These are phyloP conservation scores for Penicillium digitatum DNA, from an alignment of 2,329 filamentous ascomycete species.

Conservation along the genomic window DNA sequence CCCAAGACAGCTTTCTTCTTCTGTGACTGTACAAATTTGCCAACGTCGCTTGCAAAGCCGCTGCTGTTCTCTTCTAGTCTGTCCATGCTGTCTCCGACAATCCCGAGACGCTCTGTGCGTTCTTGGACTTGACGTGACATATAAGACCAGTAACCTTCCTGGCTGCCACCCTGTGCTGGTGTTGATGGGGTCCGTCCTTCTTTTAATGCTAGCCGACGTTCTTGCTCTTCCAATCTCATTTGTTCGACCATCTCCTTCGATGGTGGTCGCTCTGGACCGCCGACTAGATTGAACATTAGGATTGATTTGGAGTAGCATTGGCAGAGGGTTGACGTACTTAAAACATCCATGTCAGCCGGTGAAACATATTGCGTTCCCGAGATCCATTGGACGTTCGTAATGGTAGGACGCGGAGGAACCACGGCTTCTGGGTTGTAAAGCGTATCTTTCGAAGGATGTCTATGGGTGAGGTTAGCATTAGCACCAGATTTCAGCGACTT, in stretches of 20 bases:
- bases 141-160: slow-evolving; percentile 70
- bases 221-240: slow-evolving; percentile 67
- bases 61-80: slow-evolving; percentile 73
- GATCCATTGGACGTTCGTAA: slow-evolving; percentile 95
- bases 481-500: not conserved
- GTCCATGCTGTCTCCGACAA: slow-evolving; percentile 82
- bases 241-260: slow-evolving; percentile 86
- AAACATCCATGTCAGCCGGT: slow-evolving; percentile 77
- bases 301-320: not conserved
- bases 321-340: slow-evolving; percentile 51
- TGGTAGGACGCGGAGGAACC: slow-evolving; percentile 79
- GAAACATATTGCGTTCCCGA: slow-evolving; percentile 89
- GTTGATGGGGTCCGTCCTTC: slow-evolving; percentile 35
- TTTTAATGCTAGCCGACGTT: slow-evolving; percentile 40
- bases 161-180: slow-evolving; percentile 40
- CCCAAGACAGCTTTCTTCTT: slow-evolving; percentile 81
- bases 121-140: slow-evolving; percentile 84
- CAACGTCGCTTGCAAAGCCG: slow-evolving; percentile 82
- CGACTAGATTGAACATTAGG: slow-evolving; percentile 49
- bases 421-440: slow-evolving; percentile 72
- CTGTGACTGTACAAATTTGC: slow-evolving; percentile 79
- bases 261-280: slow-evolving; percentile 79
- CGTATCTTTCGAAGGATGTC: slow-evolving; percentile 58
- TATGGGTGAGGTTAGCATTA: slow-evolving; percentile 30
- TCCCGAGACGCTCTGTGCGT: slow-evolving; percentile 77